Conservation (phyloP, 2,329 filamentous ascomycete genomes). For the Dactylellina drechsleri region DNA sequence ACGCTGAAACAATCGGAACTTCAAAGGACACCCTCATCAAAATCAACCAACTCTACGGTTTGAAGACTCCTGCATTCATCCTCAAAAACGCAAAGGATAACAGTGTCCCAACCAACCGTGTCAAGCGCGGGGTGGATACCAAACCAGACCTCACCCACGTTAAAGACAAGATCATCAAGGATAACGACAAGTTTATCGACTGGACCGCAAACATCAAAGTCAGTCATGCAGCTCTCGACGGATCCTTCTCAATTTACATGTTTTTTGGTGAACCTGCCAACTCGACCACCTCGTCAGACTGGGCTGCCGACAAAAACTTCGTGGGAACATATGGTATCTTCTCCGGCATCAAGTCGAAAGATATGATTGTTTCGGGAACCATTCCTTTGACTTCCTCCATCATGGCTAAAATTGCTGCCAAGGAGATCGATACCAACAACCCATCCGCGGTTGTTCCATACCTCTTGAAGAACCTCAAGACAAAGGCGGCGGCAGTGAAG, state of each 20-base stretch:
- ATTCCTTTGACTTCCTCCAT: constrained; percentile 62
- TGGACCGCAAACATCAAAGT: constrained; percentile 61
- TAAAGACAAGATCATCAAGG: constrained; percentile 26
- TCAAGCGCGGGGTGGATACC: not conserved
- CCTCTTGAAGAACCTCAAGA: constrained; percentile 9
- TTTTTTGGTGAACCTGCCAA: constrained; percentile 61
- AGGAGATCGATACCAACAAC: not conserved
- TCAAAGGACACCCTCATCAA: constrained; percentile 48
- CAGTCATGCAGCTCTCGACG: constrained; percentile 60
- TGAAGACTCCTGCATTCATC: constrained; percentile 9
- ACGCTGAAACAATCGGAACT: constrained; percentile 70
- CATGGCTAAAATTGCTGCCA: not conserved
- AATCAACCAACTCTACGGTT: constrained; percentile 28
- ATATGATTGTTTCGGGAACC: constrained; percentile 61
- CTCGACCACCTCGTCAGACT: constrained; percentile 56
- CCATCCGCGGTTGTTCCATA: not conserved
- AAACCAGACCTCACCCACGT: constrained; percentile 11
- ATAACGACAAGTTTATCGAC: constrained; percentile 58
- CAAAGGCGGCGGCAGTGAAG: not conserved
- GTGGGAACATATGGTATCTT: constrained; percentile 62
- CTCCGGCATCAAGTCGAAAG: constrained; percentile 56
- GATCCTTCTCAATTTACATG: constrained; percentile 61
- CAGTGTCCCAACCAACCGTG: not conserved
- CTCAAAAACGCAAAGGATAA: constrained; percentile 24
- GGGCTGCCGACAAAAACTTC: constrained; percentile 62